Conservation (phyloP, 345 rosid species). For the Eucalyptus regnans region DNA sequence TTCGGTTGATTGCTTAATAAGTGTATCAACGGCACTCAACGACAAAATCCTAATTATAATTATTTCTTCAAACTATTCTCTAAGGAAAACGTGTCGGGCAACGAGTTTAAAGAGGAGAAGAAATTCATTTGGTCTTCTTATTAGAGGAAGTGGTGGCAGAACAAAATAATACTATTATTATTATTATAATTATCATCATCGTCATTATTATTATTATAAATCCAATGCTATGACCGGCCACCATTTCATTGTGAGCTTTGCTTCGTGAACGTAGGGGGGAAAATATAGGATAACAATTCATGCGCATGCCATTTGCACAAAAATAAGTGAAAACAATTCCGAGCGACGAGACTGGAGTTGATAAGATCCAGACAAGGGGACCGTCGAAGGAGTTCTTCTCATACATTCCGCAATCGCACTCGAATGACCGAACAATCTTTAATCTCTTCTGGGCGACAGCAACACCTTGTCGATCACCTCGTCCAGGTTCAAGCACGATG, state of each 20-base stretch:
- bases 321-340: background rate
- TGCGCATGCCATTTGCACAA: background rate
- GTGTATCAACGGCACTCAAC: background rate
- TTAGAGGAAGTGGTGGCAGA: no score
- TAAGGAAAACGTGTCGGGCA: background rate
- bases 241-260: no score
- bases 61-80: background rate
- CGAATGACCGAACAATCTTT: background rate
- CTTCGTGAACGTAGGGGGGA: background rate
- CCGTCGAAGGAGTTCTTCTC: background rate
- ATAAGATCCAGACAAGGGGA: background rate
- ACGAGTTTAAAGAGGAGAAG: background rate
- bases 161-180: no score
- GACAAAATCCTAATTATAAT: background rate
- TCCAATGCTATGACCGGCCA: no score
- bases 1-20: background rate
- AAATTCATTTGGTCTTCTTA: background rate
- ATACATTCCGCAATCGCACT: background rate
- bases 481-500: conserved; percentile 19
- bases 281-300: no score
- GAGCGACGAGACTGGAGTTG: background rate
- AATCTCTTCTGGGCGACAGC: background rate
- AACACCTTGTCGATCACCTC: conserved; percentile 11
- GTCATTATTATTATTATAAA: no score
- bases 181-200: no score